Evolutionary conservation across 1,139 yeast genomes (phyloP).

Genomic region (Lodderomyces pseudojiufengensis): DNA sequence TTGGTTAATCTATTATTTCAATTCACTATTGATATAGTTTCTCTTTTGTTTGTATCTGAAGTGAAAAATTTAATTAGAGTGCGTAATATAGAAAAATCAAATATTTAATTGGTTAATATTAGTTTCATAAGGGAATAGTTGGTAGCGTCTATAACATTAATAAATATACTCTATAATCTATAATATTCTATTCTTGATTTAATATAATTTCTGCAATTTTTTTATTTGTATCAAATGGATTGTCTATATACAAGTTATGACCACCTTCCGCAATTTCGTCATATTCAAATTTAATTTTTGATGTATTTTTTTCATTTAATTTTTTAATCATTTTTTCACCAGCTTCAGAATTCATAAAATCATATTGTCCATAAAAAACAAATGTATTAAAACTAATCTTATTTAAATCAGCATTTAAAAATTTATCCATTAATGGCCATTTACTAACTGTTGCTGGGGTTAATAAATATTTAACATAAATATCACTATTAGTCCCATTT

Average conservation of each 20-base stretch:
- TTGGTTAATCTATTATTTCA: neutral
- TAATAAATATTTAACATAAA: slow-evolving; percentile 57
- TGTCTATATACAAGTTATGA: slow-evolving; percentile 45
- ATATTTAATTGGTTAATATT: slow-evolving; percentile 11
- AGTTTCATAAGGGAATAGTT: too few species aligned
- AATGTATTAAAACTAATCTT: slow-evolving; percentile 39
- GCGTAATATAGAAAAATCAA: slow-evolving; percentile 10
- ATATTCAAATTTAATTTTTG: slow-evolving; percentile 13
- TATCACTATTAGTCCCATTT: slow-evolving; percentile 61
- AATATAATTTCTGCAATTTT: slow-evolving; percentile 19
- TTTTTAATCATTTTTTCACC: slow-evolving; percentile 51
- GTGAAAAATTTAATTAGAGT: neutral
- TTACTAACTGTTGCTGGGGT: slow-evolving; percentile 78
- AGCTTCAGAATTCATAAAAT: slow-evolving; percentile 81
- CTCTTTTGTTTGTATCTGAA: neutral
- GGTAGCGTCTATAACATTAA: neutral
- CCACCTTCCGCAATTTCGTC: slow-evolving; percentile 40
- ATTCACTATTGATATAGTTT: neutral
- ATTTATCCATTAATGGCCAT: slow-evolving; percentile 69
- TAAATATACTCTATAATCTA: neutral
- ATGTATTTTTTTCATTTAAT: slow-evolving; percentile 24
- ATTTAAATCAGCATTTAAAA: slow-evolving; percentile 19
- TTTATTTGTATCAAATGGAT: slow-evolving; percentile 54
- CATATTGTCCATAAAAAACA: slow-evolving; percentile 76
- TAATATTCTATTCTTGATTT: slow-evolving; percentile 2